phyloP scores from a whole-genome alignment of 192 early-diverging fungal genomes.

The Allomyces javanicus region DNA sequence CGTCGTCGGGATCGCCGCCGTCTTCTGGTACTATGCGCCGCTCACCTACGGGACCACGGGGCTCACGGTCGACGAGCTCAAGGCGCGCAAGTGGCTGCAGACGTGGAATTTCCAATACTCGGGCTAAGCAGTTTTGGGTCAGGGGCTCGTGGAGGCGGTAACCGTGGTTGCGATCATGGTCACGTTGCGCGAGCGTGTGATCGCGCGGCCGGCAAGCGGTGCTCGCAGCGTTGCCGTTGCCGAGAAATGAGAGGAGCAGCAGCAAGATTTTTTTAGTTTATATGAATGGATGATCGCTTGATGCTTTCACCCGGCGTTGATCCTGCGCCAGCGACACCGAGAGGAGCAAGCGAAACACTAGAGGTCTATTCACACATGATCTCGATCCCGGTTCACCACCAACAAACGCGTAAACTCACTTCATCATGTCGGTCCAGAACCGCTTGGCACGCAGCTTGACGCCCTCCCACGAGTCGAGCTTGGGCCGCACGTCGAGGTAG shows the following conservation, averaged over 20 bases:
- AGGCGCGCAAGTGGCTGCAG: conserved; percentile 42
- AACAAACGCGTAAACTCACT: not conserved
- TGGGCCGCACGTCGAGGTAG: conserved; percentile 84
- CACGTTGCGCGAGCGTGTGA: too few species aligned
- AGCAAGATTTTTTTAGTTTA: too few species aligned
- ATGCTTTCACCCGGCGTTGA: too few species aligned
- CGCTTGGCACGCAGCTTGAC: conserved; percentile 36
- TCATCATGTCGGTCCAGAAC: not conserved
- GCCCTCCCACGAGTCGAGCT: conserved; percentile 55
- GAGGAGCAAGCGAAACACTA: too few species aligned
- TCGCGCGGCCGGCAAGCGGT: too few species aligned
- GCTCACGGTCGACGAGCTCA: conserved; percentile 31
- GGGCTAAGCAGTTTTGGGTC: conserved; percentile 8
- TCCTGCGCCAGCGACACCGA: too few species aligned
- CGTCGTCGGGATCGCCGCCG: conserved; percentile 21
- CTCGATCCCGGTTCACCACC: too few species aligned
- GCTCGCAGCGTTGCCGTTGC: too few species aligned
- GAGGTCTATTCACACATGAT: too few species aligned
- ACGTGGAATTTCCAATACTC: conserved; percentile 77
- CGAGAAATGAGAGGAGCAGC: too few species aligned
- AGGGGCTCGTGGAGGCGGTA: not conserved
- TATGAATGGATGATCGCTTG: too few species aligned
- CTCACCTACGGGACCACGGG: conserved; percentile 66
- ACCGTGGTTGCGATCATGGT: too few species aligned
- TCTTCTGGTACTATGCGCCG: conserved; percentile 67